Base-by-base conservation (phyloP, 495 filamentous ascomycete genomes). In the Friedmanniomyces endolithicus region DNA sequence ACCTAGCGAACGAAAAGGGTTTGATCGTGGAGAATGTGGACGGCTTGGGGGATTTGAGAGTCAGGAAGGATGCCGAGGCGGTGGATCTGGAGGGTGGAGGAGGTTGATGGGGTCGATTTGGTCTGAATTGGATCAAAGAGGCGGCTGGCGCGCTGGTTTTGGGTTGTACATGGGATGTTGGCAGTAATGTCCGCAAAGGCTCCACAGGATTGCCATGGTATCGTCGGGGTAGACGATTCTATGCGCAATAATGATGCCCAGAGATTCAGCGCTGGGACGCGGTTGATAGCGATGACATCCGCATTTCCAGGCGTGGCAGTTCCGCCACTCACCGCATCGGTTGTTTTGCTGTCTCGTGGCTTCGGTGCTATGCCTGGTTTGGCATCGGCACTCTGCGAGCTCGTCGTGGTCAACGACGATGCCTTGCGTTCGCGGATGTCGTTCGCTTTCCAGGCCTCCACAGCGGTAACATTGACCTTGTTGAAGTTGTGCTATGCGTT, bases 1-100 rank as follows among this genome's bases (percentile, higher is more conserved):
- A 99, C 71, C 62, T 99, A 62, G 94, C 94, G 48, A 99, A 99
- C 70, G 94, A 99, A 69, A 94, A 95, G 71, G 94, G 94, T 6
- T 75, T 99, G 50, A 75, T 85, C 24, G 65, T 83, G 20, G 68
- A 75, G 50, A 78, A 77, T 48, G 71, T 77, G 53, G 70, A 75
- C 17, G 58, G 62, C 19, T 69, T 68, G 49, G 44, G 60, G 50
- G 70, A 74, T 35, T 58, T 74, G 48, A 62, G 52, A 1, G 71
- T 74, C 22, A 57, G 70, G 39, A 67, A 49, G 53, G 71, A 74
- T 45, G 27, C 3, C 2, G 53, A 22, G 19, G 59, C 55, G 17
- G 45, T 53, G 24, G 53, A 58, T 45, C 48, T 52, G 35, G 59
- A 57, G 27, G 27, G 27, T 3, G 27, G 27, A 31, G 27, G 27